Evolutionary conservation across 2,329 filamentous ascomycete species (phyloP), one percentile per base, ranked within the genome.

Genomic region (Ustulina deusta): DNA sequence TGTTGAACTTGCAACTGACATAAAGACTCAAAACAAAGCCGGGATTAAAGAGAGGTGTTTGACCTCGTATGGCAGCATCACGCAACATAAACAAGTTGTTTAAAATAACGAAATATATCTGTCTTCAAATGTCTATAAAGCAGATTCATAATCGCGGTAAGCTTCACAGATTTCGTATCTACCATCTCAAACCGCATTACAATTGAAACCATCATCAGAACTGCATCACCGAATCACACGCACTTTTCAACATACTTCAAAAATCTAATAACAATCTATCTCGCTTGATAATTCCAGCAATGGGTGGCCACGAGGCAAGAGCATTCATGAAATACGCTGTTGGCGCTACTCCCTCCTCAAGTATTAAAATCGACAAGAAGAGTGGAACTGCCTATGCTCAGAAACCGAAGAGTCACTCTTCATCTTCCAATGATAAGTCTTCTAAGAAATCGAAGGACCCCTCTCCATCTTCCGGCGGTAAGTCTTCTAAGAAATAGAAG

Each of bases 311-410:
- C 6, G 51, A 44, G 20, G 66, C 66, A 10, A 20, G 32, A 51
- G 36, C 51, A 0, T 68, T 68, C 15, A 62, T 68, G 66, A 63
- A 44, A 27, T 69, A 20, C 22, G 27, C 17, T 9, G 63, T 46
- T 17, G 66, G 66, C 10, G 66, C 40, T 2, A 42, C 17, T 2
- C 48, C 63, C 15, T 9, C 3, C 11, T 44, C 59, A 4, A 57
- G 7, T 10, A 51, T 69, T 10, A 69, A 60, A 22, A 40, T 20
- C 1, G 55, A 66, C 22, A 63, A 57, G n/a, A 5, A 42, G 0
- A 60, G 29, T 9, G 13, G 20, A 2, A 1, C 1, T 1, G 13
- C 4, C 6, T 56, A 60, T n/a, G 48, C 25, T 11, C 29, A 59
- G 34, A 40, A 22, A 6, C 54, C 29, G 6, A 61, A 51, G 36